These are phyloP conservation scores for Artemisia annua DNA, from an alignment of 129 eudicot species.

Conservation along the genomic window DNA sequence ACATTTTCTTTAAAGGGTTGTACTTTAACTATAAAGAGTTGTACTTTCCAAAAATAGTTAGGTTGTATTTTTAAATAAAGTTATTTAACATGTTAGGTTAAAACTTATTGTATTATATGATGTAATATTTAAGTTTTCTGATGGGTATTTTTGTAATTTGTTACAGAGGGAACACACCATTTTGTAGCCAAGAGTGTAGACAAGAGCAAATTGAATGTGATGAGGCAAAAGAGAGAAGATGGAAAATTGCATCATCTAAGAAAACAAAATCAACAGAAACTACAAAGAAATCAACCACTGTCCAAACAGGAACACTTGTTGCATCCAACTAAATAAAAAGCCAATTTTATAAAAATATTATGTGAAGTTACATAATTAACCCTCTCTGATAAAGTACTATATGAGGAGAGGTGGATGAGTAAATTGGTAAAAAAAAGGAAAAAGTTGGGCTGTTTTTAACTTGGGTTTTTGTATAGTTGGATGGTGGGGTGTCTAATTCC, in stretches of 20 bases:
- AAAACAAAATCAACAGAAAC: constrained; percentile 49
- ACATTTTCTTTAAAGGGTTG: not conserved
- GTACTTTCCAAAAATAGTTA: not conserved
- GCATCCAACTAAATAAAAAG: constrained; percentile 35
- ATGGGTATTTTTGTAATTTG: constrained; percentile 25
- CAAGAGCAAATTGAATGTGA: constrained; percentile 92
- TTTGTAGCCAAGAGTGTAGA: constrained; percentile 92
- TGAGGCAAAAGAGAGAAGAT: constrained; percentile 70
- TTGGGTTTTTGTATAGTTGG: constrained; percentile 24
- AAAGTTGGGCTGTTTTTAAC: constrained; percentile 7
- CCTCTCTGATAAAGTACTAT: constrained; percentile 29
- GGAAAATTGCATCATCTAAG: constrained; percentile 53
- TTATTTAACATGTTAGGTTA: not conserved
- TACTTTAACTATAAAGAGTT: constrained; percentile 10
- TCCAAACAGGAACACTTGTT: constrained; percentile 71
- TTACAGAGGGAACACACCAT: constrained; percentile 88
- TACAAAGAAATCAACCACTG: constrained; percentile 53
- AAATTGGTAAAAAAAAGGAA: constrained; percentile 4
- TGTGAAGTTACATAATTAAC: constrained; percentile 34
- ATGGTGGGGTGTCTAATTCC: not conserved
- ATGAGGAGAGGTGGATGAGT: constrained; percentile 37
- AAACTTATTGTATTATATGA: not conserved
- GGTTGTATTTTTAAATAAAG: not conserved
- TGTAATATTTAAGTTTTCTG: constrained; percentile 10
- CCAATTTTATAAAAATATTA: constrained; percentile 14